Conservation (phyloP, 257 asterid species). For the Fraxinus americana region DNA sequence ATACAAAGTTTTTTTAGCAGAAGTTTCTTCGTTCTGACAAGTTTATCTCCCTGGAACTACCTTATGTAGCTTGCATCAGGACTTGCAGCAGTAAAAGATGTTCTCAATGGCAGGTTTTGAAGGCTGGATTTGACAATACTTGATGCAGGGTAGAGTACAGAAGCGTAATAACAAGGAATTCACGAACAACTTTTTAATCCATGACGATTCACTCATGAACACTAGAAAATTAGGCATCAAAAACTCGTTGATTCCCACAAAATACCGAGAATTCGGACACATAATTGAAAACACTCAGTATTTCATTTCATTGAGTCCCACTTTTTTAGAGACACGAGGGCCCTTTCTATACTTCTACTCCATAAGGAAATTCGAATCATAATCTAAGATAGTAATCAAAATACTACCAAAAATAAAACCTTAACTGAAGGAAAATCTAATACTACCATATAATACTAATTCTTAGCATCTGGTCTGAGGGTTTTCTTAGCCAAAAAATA, state of each 20-base stretch:
- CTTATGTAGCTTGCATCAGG: neutral
- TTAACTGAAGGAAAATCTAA: neutral
- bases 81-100: neutral
- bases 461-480: too few relatives aligned
- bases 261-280: neutral
- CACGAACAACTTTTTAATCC: neutral
- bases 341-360: neutral
- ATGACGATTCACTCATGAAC: neutral
- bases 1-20: neutral
- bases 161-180: neutral
- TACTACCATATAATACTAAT: too few relatives aligned
- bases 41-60: neutral
- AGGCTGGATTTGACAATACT: neutral
- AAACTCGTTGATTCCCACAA: too few relatives aligned
- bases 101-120: neutral
- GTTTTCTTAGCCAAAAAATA: too few relatives aligned
- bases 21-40: neutral
- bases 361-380: neutral
- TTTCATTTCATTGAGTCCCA: neutral
- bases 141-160: neutral
- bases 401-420: neutral
- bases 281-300: neutral
- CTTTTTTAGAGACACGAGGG: neutral
- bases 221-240: neutral
- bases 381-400: neutral